Conservation (phyloP, 306 rosid genomes). For the Inga oerstediana region DNA sequence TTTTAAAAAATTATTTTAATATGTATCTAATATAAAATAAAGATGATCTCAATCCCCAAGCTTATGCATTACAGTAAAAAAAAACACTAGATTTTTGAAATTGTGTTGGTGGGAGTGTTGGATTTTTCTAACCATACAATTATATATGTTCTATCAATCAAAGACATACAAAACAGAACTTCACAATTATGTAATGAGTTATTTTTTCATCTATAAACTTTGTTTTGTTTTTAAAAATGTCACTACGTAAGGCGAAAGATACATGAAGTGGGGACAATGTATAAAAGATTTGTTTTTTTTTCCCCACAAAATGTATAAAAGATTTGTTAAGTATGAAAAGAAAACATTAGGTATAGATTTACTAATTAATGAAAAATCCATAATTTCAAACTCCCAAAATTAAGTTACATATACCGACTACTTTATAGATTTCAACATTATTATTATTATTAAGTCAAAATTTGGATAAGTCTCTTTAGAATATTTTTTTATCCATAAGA, state of each 20-base stretch:
- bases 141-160: too few relatives aligned
- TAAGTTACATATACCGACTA: not conserved
- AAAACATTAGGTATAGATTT: not conserved
- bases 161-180: not conserved
- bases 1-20: too few relatives aligned
- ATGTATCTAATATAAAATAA: too few relatives aligned
- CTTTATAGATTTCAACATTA: constrained; percentile 3
- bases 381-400: not conserved
- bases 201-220: not conserved
- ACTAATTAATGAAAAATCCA: not conserved
- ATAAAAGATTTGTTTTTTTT: too few relatives aligned
- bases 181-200: not conserved
- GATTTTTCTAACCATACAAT: too few relatives aligned
- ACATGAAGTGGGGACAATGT: not conserved
- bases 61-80: too few relatives aligned
- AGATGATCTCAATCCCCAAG: too few relatives aligned
- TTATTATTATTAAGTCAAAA: not conserved
- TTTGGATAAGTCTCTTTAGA: not conserved
- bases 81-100: too few relatives aligned
- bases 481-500: too few relatives aligned
- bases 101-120: too few relatives aligned
- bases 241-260: not conserved
- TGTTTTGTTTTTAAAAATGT: not conserved
- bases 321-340: not conserved
- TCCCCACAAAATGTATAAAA: too few relatives aligned